Evolutionary conservation across 192 early-diverging fungal species (phyloP).

Genomic region (Phlyctochytrium bullatum): DNA sequence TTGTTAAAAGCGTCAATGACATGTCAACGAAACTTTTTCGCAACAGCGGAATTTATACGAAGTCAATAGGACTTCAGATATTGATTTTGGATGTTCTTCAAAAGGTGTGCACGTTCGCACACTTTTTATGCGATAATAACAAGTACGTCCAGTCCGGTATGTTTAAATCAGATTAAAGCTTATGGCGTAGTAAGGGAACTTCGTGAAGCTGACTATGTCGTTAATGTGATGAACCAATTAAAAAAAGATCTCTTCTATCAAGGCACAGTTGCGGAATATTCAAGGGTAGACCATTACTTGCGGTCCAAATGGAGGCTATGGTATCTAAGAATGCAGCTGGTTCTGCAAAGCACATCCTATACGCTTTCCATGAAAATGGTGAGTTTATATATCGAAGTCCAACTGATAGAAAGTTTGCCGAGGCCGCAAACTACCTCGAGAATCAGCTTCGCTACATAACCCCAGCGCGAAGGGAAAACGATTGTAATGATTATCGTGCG

Average conservation of each 20-base stretch:
- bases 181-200: conserved; percentile 20
- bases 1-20: conserved; percentile 29
- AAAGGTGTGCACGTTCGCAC: conserved; percentile 35
- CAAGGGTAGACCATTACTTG: conserved; percentile 34
- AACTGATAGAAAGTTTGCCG: not conserved
- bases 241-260: conserved; percentile 50
- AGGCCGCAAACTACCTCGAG: not conserved
- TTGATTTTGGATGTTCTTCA: conserved; percentile 41
- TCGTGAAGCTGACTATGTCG: conserved; percentile 51
- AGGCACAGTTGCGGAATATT: conserved; percentile 42
- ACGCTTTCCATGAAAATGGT: conserved; percentile 33
- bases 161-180: not conserved
- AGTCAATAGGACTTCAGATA: conserved; percentile 38
- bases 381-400: not conserved
- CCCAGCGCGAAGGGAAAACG: conserved; percentile 12
- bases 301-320: conserved; percentile 47
- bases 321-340: conserved; percentile 43
- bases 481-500: not conserved
- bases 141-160: conserved; percentile 40
- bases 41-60: conserved; percentile 34
- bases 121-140: conserved; percentile 47
- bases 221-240: conserved; percentile 38
- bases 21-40: conserved; percentile 30
- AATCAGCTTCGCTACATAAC: conserved; percentile 11
- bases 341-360: conserved; percentile 33